Percentiles rank a stretch among this genome's conserved stretches.
phyloP scores from a whole-genome alignment of 2,329 filamentous ascomycete genomes.

The Alternaria triticina region DNA sequence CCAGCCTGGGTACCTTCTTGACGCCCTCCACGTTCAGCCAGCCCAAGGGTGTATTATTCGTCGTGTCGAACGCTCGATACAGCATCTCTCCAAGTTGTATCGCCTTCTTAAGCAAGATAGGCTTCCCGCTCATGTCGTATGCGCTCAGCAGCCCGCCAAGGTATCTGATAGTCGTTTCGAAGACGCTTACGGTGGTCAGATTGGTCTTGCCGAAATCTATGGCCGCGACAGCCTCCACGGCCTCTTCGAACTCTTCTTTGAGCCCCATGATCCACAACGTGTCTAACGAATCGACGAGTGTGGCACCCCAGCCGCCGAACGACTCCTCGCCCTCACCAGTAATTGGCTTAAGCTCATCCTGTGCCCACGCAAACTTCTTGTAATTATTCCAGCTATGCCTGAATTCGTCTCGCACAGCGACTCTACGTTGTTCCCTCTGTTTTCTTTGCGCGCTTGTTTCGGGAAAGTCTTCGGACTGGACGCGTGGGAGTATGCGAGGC shows the following conservation, averaged over 20 bases:
- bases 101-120: constrained; percentile 46
- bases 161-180: constrained; percentile 57
- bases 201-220: constrained; percentile 54
- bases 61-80: constrained; percentile 56
- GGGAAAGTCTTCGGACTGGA: constrained; percentile 50
- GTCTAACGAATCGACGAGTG: constrained; percentile 55
- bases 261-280: constrained; percentile 58
- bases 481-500: constrained; percentile 47
- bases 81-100: constrained; percentile 52
- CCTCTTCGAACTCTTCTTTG: constrained; percentile 56
- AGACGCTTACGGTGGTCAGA: constrained; percentile 55
- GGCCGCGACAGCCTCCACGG: constrained; percentile 51
- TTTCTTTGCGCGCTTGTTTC: constrained; percentile 40
- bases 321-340: constrained; percentile 47
- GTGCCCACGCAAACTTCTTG: constrained; percentile 52
- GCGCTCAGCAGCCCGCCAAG: constrained; percentile 47
- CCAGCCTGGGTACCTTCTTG: constrained; percentile 26
- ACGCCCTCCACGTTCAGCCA: constrained; percentile 50
- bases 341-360: constrained; percentile 55
- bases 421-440: constrained; percentile 39
- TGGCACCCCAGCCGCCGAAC: constrained; percentile 58
- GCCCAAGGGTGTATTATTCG: constrained; percentile 53
- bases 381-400: constrained; percentile 54
- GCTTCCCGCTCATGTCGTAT: constrained; percentile 46
- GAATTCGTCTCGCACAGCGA: constrained; percentile 52